phyloP scores from a whole-genome alignment of 768 basidiomycete genomes.

The Podaxis mareebaensis region DNA sequence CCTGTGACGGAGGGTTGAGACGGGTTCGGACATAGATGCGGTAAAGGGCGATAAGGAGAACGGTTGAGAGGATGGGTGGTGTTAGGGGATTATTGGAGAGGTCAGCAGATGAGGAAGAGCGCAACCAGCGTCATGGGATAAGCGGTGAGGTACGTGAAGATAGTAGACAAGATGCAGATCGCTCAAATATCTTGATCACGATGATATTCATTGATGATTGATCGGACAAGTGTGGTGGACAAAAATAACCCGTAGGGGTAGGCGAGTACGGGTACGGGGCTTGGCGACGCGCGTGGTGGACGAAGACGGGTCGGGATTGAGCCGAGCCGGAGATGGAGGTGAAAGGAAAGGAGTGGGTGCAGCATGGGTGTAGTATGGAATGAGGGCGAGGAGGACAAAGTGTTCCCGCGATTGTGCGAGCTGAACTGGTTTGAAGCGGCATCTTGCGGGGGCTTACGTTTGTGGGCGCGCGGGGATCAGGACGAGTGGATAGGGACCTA shows the following conservation, averaged over 20 bases:
- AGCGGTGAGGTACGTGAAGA: too few relatives aligned
- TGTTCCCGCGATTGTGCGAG: slow-evolving; percentile 14
- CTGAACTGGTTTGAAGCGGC: slow-evolving; percentile 11
- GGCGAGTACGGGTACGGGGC: neutral
- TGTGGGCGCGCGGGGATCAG: slow-evolving; percentile 10
- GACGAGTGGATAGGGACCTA: neutral
- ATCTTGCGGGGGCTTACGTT: slow-evolving; percentile 10
- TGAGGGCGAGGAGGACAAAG: neutral
- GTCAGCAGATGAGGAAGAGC: neutral
- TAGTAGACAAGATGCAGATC: too few relatives aligned
- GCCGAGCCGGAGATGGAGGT: neutral
- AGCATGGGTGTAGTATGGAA: neutral
- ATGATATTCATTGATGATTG: neutral
- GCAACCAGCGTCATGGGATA: neutral
- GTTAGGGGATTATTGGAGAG: neutral
- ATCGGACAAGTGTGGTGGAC: neutral
- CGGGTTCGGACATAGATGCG: neutral
- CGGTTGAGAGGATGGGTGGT: neutral
- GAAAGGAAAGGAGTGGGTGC: neutral
- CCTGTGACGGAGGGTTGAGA: neutral
- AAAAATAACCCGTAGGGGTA: neutral
- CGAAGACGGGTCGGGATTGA: neutral
- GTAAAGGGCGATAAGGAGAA: neutral
- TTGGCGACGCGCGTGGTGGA: neutral
- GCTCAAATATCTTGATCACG: neutral